phyloP scores from a whole-genome alignment of 805 yeast species.

The Metschnikowia baotianmanensis region DNA sequence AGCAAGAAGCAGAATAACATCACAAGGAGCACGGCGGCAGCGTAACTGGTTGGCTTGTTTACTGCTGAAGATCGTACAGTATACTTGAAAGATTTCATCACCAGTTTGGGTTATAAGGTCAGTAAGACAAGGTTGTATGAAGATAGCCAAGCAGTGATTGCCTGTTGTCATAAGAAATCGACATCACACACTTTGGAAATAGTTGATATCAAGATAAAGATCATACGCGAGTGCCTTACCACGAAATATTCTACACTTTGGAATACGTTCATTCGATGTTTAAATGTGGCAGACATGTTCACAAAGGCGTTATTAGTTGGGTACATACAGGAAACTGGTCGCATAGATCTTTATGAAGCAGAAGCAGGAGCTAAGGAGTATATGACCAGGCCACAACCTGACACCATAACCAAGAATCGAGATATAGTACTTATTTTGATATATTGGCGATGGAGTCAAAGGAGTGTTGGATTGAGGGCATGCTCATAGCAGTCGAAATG shows the following conservation, averaged over 20 bases:
- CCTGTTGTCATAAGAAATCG: neutral
- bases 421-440: neutral
- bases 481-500: too few species aligned
- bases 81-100: neutral
- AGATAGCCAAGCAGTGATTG: constrained; percentile 1
- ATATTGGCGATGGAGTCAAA: neutral
- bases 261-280: neutral
- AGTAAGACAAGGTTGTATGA: neutral
- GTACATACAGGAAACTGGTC: neutral
- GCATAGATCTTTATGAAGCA: neutral
- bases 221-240: neutral
- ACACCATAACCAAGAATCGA: neutral
- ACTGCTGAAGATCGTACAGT: neutral
- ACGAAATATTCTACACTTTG: neutral
- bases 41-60: constrained; percentile 1
- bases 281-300: neutral
- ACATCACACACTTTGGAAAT: neutral
- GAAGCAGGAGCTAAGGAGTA: neutral
- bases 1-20: constrained; percentile 1
- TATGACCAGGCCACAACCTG: neutral
- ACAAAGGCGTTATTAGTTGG: neutral
- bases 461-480: neutral
- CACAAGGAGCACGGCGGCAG: constrained; percentile 3
- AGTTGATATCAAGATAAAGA: neutral
- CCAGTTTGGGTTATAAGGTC: neutral